Conservation (phyloP, 306 rosid species). For the Vachellia collinsii region DNA sequence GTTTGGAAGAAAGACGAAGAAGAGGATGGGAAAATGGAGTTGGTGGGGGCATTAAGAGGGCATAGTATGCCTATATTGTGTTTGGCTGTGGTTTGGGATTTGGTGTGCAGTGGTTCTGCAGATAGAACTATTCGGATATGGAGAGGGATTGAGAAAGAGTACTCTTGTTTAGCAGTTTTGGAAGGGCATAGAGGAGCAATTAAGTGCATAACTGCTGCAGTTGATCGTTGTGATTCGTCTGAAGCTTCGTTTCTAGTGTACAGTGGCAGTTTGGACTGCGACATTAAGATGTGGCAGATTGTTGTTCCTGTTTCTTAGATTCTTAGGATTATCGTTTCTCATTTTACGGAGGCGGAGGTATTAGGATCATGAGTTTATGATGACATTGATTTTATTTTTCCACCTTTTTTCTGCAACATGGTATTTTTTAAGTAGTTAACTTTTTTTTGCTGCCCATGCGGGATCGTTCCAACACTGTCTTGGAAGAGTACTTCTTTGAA, state of each 20-base stretch:
- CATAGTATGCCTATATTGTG: constrained; percentile 75
- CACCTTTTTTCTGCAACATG: not conserved
- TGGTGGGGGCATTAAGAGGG: constrained; percentile 75
- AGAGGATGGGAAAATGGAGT: constrained; percentile 46
- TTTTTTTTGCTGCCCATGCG: not conserved
- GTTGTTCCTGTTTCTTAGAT: constrained; percentile 48
- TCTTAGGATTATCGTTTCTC: not conserved
- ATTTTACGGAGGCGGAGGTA: not conserved
- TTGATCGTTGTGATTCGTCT: constrained; percentile 40
- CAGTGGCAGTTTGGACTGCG: constrained; percentile 83
- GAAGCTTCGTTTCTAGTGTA: constrained; percentile 53
- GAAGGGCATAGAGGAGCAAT: constrained; percentile 83
- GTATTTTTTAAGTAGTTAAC: no score
- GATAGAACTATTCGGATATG: constrained; percentile 79
- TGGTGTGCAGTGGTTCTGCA: constrained; percentile 88
- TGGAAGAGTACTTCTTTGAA: not conserved
- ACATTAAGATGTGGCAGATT: constrained; percentile 76
- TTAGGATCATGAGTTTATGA: not conserved
- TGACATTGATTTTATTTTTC: no score
- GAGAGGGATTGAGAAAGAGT: constrained; percentile 60
- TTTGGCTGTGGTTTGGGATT: constrained; percentile 59
- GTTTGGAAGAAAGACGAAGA: constrained; percentile 61
- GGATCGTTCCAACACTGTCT: not conserved
- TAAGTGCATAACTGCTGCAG: constrained; percentile 65
- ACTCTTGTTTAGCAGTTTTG: constrained; percentile 66